Evolutionary conservation across 208 protist species (phyloP).

Genomic region (Leishmania tarentolae): DNA sequence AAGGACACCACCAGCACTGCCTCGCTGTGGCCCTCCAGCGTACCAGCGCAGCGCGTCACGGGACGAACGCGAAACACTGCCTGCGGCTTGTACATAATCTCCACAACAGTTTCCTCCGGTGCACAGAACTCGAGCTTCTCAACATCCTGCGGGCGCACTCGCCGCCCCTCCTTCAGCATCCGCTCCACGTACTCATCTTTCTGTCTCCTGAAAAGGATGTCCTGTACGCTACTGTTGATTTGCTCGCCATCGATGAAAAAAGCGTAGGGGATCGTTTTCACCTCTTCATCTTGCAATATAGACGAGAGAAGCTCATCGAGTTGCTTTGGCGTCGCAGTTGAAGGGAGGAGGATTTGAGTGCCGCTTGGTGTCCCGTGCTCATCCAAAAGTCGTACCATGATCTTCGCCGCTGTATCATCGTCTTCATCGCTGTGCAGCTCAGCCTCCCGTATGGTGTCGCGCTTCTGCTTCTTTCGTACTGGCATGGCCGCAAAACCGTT

Average conservation of each 20-base stretch:
- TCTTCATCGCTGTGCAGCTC: conserved; percentile 39
- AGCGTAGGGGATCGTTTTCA: conserved; percentile 91
- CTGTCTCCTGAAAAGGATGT: conserved; percentile 81
- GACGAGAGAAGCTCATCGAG: conserved; percentile 87
- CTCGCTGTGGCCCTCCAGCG: conserved; percentile 95
- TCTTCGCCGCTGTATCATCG: conserved; percentile 40
- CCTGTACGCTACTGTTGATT: conserved; percentile 85
- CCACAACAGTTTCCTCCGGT: conserved; percentile 83
- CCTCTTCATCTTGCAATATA: conserved; percentile 67
- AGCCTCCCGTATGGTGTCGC: conserved; percentile 59
- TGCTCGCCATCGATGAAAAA: conserved; percentile 97
- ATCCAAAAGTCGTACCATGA: conserved; percentile 90
- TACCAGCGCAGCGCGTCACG: conserved; percentile 94
- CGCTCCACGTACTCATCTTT: conserved; percentile 74
- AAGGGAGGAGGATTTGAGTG: conserved; percentile 93
- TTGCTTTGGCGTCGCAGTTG: conserved; percentile 86
- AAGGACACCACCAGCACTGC: conserved; percentile 95
- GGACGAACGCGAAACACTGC: conserved; percentile 96
- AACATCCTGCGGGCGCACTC: conserved; percentile 79
- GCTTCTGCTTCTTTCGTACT: conserved; percentile 83
- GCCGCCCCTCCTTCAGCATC: conserved; percentile 83
- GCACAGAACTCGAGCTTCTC: conserved; percentile 76
- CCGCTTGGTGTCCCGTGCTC: conserved; percentile 87
- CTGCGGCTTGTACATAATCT: conserved; percentile 96
- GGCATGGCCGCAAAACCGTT: conserved; percentile 54